Evolutionary conservation across 345 rosid species (phyloP).

Genomic region (Salix brachista): DNA sequence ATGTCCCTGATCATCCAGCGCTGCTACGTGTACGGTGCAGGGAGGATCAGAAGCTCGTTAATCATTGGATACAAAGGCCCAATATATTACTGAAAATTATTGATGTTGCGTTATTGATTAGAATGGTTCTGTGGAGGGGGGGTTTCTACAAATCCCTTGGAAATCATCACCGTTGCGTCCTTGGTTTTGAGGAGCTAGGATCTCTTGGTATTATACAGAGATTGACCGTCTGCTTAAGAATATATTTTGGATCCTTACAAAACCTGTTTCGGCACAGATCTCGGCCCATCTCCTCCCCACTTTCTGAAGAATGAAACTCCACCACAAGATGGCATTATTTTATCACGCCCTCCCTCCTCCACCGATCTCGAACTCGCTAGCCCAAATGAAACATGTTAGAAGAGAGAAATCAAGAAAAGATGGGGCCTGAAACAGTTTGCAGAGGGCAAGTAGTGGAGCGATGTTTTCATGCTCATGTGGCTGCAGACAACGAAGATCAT

Average conservation of each 20-base stretch:
- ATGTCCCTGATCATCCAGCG: no score
- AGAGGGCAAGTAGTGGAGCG: constrained; percentile 19
- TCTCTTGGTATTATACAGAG: no score
- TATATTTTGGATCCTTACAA: neutral
- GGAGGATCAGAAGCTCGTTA: no score
- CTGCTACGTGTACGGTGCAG: no score
- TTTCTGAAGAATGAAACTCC: neutral
- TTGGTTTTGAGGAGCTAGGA: no score
- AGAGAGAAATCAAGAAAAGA: constrained; percentile 6
- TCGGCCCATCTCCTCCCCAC: neutral
- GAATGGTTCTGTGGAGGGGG: no score
- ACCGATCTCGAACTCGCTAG: neutral
- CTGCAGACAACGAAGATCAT: constrained; percentile 18
- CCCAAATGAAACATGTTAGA: neutral
- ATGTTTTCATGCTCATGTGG: constrained; percentile 19
- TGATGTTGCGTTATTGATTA: no score
- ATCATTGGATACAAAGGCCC: no score
- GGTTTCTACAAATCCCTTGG: no score
- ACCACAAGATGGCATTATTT: neutral
- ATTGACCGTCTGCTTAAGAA: no score
- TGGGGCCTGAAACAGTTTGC: constrained; percentile 32
- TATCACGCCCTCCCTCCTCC: neutral
- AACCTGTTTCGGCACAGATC: neutral
- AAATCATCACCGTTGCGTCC: no score
- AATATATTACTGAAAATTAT: no score